Base-by-base conservation (phyloP, 345 rosid species). In the Salix brachista region DNA sequence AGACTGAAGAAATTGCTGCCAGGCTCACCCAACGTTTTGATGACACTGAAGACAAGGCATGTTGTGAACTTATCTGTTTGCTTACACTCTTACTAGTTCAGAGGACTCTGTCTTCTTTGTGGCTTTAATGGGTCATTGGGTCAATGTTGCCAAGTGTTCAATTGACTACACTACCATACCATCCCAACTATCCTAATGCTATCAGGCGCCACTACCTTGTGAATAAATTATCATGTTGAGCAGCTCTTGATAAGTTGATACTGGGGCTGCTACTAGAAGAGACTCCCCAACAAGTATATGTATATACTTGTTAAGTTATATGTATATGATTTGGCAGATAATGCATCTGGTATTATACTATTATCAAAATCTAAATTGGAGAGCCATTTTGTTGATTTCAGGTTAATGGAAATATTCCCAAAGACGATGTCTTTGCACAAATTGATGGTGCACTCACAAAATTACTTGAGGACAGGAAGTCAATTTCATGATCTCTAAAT, bases 41-140 rank as follows among this genome's bases (percentile, higher is more conserved):
- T 82, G 98, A 95, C 83, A 95, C 98, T 0, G 93, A 89, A 85
- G 98, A 95, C 75, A 95, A 91, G 98, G 99, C 85, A 88, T 75
- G 85, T 83, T 41, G 50, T 30, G 67, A 54, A 58, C 46, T 67
- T 39, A 69, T 62, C 48, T 65, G 30, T 74, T 6, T 67, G 23
- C 50, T 42, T 61, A 39, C 52, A 42, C 12, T 30, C 72, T 77
- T 41, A 21, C 8, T 58, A n/a, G 58, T 30, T 8, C 4, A 25
- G 32, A 69, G 39, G 21, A 39, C 42, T 62, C 18, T 80, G n/a
- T 70, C 21, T 42, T 67, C 54, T 77, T 68, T 23, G 61, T 54
- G 58, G 25, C 6, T 67, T 56, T 21, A 7, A 14, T 56, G 19
- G 52, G 11, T 71, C 58, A 42, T 36, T 28, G 74, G 54, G 19